Evolutionary conservation across 2,329 filamentous ascomycete species (phyloP).

Genomic region (Seiridium unicorne): DNA sequence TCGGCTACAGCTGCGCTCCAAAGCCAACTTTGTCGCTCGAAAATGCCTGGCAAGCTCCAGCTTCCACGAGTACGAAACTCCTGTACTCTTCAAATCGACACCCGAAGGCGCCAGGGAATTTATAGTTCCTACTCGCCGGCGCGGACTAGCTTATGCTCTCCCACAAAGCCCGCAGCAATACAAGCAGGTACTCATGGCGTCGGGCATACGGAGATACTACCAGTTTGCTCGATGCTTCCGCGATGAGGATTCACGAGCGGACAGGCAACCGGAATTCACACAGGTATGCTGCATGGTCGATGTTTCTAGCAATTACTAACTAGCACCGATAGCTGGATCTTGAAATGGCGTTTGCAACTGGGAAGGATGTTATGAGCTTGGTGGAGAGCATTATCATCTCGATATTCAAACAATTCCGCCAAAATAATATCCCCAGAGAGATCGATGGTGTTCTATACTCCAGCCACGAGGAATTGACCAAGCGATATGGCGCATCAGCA

Average conservation of each 20-base stretch:
- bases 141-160: conserved; percentile 80
- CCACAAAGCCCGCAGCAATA: conserved; percentile 98
- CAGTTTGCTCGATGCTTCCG: conserved; percentile 95
- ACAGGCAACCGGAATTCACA: conserved; percentile 95
- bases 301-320: background rate
- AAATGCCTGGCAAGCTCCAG: conserved; percentile 48
- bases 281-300: conserved; percentile 55
- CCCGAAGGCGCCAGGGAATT: conserved; percentile 95
- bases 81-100: conserved; percentile 94
- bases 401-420: conserved; percentile 52
- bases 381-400: conserved; percentile 51
- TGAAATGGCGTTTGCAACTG: conserved; percentile 84
- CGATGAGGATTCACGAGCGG: conserved; percentile 88
- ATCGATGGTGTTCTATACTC: conserved; percentile 24
- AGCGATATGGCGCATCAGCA: background rate
- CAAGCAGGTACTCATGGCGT: conserved; percentile 96
- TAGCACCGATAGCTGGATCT: conserved; percentile 67
- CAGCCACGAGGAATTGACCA: conserved; percentile 29
- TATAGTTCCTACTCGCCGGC: conserved; percentile 78
- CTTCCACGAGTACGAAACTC: conserved; percentile 80
- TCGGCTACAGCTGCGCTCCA: conserved; percentile 69
- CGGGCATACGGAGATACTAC: conserved; percentile 78
- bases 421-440: conserved; percentile 32
- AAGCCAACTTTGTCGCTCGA: conserved; percentile 34
- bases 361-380: conserved; percentile 64